Evolutionary conservation across 495 filamentous ascomycete genomes (phyloP), one percentile per base, ranked within the genome.

Genomic region (Penicillium malachiteum): DNA sequence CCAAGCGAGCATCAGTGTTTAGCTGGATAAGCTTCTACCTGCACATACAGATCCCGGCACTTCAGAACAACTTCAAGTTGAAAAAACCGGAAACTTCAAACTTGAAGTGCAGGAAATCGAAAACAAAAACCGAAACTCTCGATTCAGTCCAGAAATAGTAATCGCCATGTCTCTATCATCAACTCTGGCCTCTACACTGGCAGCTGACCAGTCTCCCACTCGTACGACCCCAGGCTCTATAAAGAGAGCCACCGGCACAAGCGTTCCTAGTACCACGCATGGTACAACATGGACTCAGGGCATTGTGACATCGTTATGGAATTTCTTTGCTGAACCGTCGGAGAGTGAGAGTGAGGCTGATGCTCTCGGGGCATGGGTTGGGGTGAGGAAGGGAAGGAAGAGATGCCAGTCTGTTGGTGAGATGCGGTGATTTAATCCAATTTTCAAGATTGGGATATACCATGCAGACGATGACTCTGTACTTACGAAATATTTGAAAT

Each of bases 341-440:
- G 18, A n/a, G 5, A 52, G 6, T 13, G 56, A 67, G 9, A 46
- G 41, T 7, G 65, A 65, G 18, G 53, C 65, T 3, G 65, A 67
- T 55, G 62, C 58, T 33, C 55, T 67, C 5, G 57, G 43, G 12
- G 65, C 53, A 7, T 68, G 65, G 65, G 55, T 68, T 43, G 65
- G 65, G 34, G 33, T 56, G 33, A 54, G 61, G 0, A 52, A 39
- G 12, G 57, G 62, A 7, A 57, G 53, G 32, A 50, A 57, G 13
- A 49, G 65, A 18, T 68, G 65, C 54, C 62, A 59, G 6, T 60
- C 62, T 43, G 55, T 68, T 55, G 65, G 62, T 41, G 59, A 58
- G 34, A 45, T 55, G 18, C 65, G 59, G 42, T 65, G 50, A 61
- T 41, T 51, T 9, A n/a, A 21, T 34, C 17, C 7, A 41, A 43